phyloP scores from a whole-genome alignment of 2,329 filamentous ascomycete species.

The Exophiala xenobiotica region DNA sequence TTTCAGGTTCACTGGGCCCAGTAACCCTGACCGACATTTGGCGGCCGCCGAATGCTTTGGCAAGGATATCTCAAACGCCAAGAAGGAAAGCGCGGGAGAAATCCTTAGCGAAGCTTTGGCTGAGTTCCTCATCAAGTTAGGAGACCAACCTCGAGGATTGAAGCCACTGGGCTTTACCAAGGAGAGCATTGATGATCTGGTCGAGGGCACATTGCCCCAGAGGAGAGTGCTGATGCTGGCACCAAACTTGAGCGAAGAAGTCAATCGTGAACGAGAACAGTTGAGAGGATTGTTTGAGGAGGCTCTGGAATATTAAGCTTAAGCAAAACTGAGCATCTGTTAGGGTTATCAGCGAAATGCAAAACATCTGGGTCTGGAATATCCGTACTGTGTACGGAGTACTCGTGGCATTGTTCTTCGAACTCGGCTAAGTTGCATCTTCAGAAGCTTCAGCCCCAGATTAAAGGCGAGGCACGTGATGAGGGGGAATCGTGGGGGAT shows the following conservation, averaged over 20 bases:
- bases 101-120: slow-evolving; percentile 80
- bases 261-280: slow-evolving; percentile 70
- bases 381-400: too few relatives aligned
- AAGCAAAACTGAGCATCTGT: too few relatives aligned
- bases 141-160: slow-evolving; percentile 86
- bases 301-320: slow-evolving; percentile 52
- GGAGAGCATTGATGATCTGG: slow-evolving; percentile 74
- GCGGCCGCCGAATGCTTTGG: slow-evolving; percentile 87
- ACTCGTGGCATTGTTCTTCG: too few relatives aligned
- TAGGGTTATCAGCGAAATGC: too few relatives aligned
- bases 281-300: slow-evolving; percentile 67
- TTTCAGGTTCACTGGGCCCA: slow-evolving; percentile 87
- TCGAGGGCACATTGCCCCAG: slow-evolving; percentile 94
- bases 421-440: neutral
- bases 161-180: slow-evolving; percentile 76
- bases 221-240: slow-evolving; percentile 86
- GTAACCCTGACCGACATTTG: slow-evolving; percentile 89
- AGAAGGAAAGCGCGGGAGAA: slow-evolving; percentile 84
- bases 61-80: slow-evolving; percentile 82
- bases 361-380: too few relatives aligned
- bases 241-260: slow-evolving; percentile 71
- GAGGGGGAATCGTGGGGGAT: slow-evolving; percentile 1
- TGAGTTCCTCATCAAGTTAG: slow-evolving; percentile 76
- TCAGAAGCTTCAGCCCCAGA: neutral
- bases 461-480: neutral